phyloP scores from a whole-genome alignment of 768 basidiomycete genomes.

The Serendipita sp. region DNA sequence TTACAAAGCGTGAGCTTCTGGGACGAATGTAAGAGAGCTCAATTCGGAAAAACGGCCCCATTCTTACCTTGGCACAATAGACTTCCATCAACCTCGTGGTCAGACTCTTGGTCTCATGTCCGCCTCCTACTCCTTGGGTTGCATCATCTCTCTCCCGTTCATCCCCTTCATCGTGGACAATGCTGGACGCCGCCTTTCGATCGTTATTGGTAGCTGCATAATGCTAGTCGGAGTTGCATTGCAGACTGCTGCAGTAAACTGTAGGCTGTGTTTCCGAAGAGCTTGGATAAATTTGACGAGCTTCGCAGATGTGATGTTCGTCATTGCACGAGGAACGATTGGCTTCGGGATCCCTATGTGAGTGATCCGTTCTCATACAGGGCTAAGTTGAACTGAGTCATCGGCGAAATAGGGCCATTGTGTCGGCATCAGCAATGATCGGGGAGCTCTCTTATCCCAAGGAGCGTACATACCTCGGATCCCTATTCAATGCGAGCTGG shows the following conservation, averaged over 20 bases:
- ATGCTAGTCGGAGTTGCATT: conserved; percentile 9
- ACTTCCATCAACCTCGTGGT: conserved; percentile 39
- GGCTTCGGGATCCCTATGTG: conserved; percentile 10
- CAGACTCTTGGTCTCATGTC: conserved; percentile 41
- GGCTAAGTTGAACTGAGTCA: too few relatives aligned
- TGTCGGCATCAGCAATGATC: conserved; percentile 8
- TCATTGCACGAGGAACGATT: conserved; percentile 7
- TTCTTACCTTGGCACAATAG: conserved; percentile 18
- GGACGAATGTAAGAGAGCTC: conserved; percentile 31
- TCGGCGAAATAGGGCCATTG: too few relatives aligned
- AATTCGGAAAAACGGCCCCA: not conserved
- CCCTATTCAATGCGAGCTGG: conserved; percentile 11
- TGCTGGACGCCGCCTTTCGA: conserved; percentile 36
- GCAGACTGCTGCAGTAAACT: conserved; percentile 11
- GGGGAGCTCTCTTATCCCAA: conserved; percentile 11
- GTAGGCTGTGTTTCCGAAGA: not conserved
- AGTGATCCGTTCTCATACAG: too few relatives aligned
- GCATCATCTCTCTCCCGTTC: conserved; percentile 36
- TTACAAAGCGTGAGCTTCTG: conserved; percentile 44
- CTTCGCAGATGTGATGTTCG: conserved; percentile 26
- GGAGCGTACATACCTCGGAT: conserved; percentile 9
- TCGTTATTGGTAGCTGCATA: conserved; percentile 30
- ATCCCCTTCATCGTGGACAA: conserved; percentile 36
- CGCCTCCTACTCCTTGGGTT: conserved; percentile 46
- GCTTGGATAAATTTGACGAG: conserved; percentile 23